Evolutionary conservation across 2,329 filamentous ascomycete species (phyloP).

Genomic region (Coniochaeta sp.): DNA sequence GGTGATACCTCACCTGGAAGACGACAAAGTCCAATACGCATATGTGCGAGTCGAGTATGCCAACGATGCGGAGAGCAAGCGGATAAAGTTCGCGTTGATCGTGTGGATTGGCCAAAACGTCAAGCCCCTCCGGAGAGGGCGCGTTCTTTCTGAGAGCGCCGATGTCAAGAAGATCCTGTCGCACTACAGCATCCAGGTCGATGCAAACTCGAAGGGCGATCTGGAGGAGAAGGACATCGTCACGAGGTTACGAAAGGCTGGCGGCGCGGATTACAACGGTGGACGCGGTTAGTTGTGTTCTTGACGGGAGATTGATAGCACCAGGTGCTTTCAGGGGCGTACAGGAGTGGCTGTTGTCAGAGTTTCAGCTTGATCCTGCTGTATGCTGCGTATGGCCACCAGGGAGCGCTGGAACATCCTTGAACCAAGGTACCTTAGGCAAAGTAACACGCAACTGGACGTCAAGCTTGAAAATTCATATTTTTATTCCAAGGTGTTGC

Average conservation of each 20-base stretch:
- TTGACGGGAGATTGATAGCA: neutral
- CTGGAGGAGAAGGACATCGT: constrained; percentile 57
- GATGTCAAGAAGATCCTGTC: constrained; percentile 55
- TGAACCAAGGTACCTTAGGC: no score
- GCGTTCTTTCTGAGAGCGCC: constrained; percentile 60
- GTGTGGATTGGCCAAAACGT: constrained; percentile 62
- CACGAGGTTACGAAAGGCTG: constrained; percentile 53
- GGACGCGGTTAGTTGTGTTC: constrained; percentile 38
- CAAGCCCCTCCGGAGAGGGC: constrained; percentile 63
- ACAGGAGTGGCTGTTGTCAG: no score
- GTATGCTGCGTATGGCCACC: no score
- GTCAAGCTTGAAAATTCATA: no score
- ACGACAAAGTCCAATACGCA: constrained; percentile 56
- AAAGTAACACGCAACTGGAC: neutral
- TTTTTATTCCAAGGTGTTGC: no score
- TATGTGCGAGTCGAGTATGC: constrained; percentile 62
- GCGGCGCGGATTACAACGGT: constrained; percentile 66
- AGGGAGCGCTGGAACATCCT: neutral
- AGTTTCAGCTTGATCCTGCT: no score
- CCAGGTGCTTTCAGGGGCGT: neutral
- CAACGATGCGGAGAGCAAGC: constrained; percentile 62
- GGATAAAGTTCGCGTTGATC: constrained; percentile 61
- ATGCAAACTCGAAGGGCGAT: constrained; percentile 53
- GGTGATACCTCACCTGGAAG: constrained; percentile 48
- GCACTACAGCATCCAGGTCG: constrained; percentile 60